Evolutionary conservation across 2,329 filamentous ascomycete genomes (phyloP), one percentile per base, ranked within the genome.

Genomic region (Neofusicoccum kwambonambiense): DNA sequence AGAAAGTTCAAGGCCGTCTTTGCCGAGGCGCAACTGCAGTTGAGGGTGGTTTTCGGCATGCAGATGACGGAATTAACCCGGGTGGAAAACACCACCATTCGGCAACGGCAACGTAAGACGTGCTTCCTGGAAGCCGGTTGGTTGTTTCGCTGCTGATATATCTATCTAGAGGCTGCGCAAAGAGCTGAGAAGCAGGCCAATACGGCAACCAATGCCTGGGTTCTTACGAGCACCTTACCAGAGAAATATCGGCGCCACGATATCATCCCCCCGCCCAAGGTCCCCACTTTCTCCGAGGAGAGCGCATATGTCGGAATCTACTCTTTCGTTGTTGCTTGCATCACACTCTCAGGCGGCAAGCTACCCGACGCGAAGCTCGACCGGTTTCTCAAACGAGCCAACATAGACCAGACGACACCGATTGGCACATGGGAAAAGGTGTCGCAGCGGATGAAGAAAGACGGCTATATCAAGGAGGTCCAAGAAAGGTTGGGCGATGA

Each of bases 31-130:
- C 94, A 99, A 75, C 78, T 81, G 39, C 86, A 90, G 69, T 80
- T 99, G 42, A 82, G 84, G 54, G 79, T 80, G 1, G 84, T 89
- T 1, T 98, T 97, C 78, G 95, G 95, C n/a, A 97, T 98, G 93
- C 86, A 93, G 75, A 86, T 99, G 83, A 83, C 87, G 3, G 93
- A 97, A 78, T 82, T 98, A 57, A 93, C 95, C 0, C 82, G 85
- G 1, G 86, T 86, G 72, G 94, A 97, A 72, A 96, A 93, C 76
- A 84, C 91, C 56, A 92, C 92, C 0, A 78, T 97, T 39, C 88
- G 87, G 66, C 91, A 96, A 74, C 87, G 92, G 70, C 89, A 90
- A 82, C 90, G 90, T 89, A 79, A 67, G 79, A 73, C 62, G 11
- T 44, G 45, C 67, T 19, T 66, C 45, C 42, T 56, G 31, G 12